Evolutionary conservation across 1,284 basidiomycete species (phyloP).

Genomic region (Sanghuangporus weigelae): DNA sequence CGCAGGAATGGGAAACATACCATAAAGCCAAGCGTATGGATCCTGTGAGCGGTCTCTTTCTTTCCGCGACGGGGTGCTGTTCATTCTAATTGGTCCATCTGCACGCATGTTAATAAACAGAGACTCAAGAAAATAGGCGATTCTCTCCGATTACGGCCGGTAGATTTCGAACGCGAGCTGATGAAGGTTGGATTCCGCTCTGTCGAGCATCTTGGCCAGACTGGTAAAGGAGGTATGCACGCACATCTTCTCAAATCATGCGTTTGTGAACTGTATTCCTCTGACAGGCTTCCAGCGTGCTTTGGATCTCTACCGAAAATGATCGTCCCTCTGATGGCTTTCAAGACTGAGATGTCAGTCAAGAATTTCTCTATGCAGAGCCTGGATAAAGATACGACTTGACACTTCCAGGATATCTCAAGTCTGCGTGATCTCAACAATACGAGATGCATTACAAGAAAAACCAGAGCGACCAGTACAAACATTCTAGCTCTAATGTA

Average conservation of each 20-base stretch:
- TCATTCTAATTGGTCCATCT: neutral
- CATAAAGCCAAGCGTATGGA: constrained; percentile 66
- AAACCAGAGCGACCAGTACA: neutral
- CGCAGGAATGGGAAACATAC: constrained; percentile 78
- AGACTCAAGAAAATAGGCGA: constrained; percentile 54
- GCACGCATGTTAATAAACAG: constrained; percentile 25
- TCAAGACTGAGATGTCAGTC: neutral
- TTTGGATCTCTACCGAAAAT: constrained; percentile 37
- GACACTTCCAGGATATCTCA: too few relatives aligned
- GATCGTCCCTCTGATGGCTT: neutral
- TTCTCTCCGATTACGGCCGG: constrained; percentile 50
- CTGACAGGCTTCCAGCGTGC: constrained; percentile 43
- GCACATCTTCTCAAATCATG: neutral
- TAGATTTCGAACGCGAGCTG: constrained; percentile 51
- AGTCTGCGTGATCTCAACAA: too few relatives aligned
- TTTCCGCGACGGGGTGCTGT: neutral
- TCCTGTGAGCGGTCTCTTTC: constrained; percentile 33
- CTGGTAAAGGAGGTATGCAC: constrained; percentile 52
- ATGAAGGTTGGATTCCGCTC: constrained; percentile 55
- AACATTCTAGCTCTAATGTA: neutral
- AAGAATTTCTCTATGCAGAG: too few relatives aligned
- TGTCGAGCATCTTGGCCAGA: constrained; percentile 43
- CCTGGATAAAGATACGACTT: too few relatives aligned
- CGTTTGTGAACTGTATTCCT: neutral
- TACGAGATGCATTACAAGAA: too few relatives aligned